These are phyloP conservation scores for Naegleria gruberi DNA, from an alignment of 208 protist species.

Conservation along the genomic window DNA sequence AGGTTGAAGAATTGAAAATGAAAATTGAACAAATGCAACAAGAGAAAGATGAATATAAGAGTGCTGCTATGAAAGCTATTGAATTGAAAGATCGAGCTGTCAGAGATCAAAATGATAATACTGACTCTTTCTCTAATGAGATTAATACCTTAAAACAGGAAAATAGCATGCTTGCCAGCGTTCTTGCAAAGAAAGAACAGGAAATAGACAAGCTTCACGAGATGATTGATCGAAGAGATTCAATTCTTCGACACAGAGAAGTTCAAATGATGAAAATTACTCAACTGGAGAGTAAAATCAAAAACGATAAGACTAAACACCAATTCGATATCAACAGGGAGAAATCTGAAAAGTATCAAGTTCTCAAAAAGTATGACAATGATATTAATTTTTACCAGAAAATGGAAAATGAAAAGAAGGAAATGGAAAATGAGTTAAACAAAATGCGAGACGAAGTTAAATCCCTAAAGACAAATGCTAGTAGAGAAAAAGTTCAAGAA, in stretches of 20 bases:
- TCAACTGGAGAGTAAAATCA: slow-evolving; percentile 19
- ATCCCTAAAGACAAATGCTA: neutral
- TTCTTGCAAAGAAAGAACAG: neutral
- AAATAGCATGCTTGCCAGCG: neutral
- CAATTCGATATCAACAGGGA: slow-evolving; percentile 20
- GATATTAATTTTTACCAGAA: slow-evolving; percentile 15
- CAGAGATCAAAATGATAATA: neutral
- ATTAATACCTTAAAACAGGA: neutral
- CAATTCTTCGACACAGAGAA: slow-evolving; percentile 17
- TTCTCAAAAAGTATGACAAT: slow-evolving; percentile 13
- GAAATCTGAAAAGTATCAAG: neutral
- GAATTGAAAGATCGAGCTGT: neutral
- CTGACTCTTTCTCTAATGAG: neutral
- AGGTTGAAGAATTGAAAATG: neutral
- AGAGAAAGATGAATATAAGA: neutral
- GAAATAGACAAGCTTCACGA: slow-evolving; percentile 5
- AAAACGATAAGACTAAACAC: neutral
- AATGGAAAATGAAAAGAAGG: slow-evolving; percentile 15
- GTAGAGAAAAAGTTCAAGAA: neutral
- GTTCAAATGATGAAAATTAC: slow-evolving; percentile 26
- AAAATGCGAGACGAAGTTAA: neutral
- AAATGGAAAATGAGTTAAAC: neutral
- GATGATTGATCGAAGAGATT: slow-evolving; percentile 8
- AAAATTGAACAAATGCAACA: slow-evolving; percentile 2
- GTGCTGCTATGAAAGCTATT: neutral